Conservation (phyloP, 2,329 filamentous ascomycete species). For the Sporothrix brasiliensis region DNA sequence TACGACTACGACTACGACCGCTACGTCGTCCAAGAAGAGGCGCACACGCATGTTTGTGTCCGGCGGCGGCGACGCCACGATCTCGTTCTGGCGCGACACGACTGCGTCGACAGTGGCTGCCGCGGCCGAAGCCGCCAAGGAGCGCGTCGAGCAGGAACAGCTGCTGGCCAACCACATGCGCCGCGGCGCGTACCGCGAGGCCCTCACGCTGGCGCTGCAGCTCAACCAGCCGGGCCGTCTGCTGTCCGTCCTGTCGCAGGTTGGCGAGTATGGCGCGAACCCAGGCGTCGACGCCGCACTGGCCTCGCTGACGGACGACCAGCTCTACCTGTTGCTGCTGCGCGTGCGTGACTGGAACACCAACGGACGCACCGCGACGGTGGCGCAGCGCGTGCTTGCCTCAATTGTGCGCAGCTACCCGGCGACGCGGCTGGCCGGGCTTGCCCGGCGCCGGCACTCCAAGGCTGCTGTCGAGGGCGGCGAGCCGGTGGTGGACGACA, state of each 20-base stretch:
- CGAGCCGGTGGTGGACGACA: conserved; percentile 33
- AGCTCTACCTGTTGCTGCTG: conserved; percentile 80
- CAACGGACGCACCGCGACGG: conserved; percentile 80
- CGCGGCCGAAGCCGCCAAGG: conserved; percentile 71
- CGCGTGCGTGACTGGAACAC: conserved; percentile 96
- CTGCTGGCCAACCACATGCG: conserved; percentile 91
- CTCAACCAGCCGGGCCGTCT: conserved; percentile 92
- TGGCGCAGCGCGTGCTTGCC: conserved; percentile 84
- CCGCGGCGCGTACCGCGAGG: conserved; percentile 84
- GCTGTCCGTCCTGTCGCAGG: conserved; percentile 76
- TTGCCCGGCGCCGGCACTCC: conserved; percentile 52
- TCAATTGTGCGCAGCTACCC: conserved; percentile 80
- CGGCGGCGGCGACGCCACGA: conserved; percentile 86
- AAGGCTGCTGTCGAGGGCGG: neutral
- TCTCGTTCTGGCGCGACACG: conserved; percentile 96
- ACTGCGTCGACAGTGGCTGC: conserved; percentile 77
- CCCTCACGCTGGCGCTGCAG: conserved; percentile 86
- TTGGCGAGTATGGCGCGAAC: conserved; percentile 49
- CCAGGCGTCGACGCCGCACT: conserved; percentile 80
- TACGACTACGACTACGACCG: conserved; percentile 36
- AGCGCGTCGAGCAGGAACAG: conserved; percentile 87
- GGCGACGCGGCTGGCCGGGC: conserved; percentile 71
- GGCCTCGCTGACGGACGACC: conserved; percentile 75
- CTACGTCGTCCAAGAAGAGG: neutral
- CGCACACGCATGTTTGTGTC: conserved; percentile 72